Evolutionary conservation across 2,329 filamentous ascomycete species (phyloP).

Genomic region (Aaosphaeria pasadenensis): DNA sequence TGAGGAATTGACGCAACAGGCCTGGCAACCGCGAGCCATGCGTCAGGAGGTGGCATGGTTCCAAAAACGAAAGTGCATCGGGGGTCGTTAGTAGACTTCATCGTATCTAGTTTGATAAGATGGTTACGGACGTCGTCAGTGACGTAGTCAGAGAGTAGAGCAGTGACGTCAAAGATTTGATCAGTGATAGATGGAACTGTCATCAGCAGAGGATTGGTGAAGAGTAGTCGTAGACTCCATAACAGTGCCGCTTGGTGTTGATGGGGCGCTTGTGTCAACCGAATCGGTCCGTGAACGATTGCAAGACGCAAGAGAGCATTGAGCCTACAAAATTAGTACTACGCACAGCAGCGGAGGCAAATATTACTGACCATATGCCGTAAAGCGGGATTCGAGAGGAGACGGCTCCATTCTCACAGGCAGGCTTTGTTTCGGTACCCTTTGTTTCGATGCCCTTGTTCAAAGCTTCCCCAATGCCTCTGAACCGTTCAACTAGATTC

Average conservation of each 20-base stretch:
- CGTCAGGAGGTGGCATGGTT: conserved; percentile 27
- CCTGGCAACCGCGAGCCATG: conserved; percentile 43
- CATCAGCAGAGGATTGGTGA: conserved; percentile 38
- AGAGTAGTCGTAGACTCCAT: conserved; percentile 35
- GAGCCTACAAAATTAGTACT: conserved; percentile 22
- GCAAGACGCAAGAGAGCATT: conserved; percentile 40
- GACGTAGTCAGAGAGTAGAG: conserved; percentile 41
- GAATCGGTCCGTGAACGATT: conserved; percentile 32
- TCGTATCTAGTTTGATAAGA: conserved; percentile 25
- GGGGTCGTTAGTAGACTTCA: conserved; percentile 24
- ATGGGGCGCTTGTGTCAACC: conserved; percentile 20
- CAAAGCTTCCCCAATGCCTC: conserved; percentile 25
- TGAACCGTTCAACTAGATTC: conserved; percentile 29
- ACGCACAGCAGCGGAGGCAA: conserved; percentile 11
- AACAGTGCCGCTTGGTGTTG: conserved; percentile 30
- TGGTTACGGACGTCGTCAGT: conserved; percentile 37
- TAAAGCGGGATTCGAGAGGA: conserved; percentile 1
- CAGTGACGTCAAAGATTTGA: conserved; percentile 44
- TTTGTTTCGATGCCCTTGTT: conserved; percentile 4
- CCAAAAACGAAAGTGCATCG: conserved; percentile 43
- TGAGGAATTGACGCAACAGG: conserved; percentile 10
- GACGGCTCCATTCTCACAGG: not conserved
- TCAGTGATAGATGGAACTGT: conserved; percentile 33
- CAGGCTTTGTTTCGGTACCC: not conserved
- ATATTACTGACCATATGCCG: not conserved